These are phyloP conservation scores for Rosa multiflora DNA, from an alignment of 306 rosid genomes.

Conservation along the genomic window DNA sequence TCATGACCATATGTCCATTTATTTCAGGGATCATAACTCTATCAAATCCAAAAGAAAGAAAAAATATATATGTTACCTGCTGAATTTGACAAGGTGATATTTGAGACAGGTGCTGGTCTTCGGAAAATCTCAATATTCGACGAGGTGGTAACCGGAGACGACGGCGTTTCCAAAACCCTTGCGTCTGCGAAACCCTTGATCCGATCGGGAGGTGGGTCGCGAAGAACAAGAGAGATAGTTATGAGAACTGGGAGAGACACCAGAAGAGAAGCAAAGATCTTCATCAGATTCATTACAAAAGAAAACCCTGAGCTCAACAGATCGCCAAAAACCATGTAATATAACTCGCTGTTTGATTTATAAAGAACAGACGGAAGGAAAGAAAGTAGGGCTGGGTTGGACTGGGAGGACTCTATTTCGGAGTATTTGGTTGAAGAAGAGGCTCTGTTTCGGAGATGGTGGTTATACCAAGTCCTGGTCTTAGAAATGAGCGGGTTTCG, in stretches of 20 bases:
- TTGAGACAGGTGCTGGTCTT: not conserved
- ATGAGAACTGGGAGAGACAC: constrained; percentile 34
- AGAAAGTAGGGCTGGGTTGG: not conserved
- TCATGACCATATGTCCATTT: too few relatives aligned
- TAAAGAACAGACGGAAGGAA: not conserved
- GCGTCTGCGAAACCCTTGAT: constrained; percentile 30
- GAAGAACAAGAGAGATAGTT: constrained; percentile 28
- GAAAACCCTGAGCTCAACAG: constrained; percentile 7
- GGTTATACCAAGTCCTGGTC: not conserved
- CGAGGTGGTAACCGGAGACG: not conserved
- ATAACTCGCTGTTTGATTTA: not conserved
- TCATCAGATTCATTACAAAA: constrained; percentile 24
- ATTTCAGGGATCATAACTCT: not conserved
- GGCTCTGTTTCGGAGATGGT: constrained; percentile 10
- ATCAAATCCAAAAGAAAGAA: not conserved
- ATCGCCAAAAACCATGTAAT: not conserved
- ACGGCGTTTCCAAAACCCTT: constrained; percentile 23
- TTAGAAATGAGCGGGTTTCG: constrained; percentile 8
- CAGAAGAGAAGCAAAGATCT: constrained; percentile 30
- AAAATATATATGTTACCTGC: not conserved
- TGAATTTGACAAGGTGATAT: not conserved
- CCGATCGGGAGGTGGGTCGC: constrained; percentile 25
- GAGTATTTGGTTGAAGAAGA: not conserved
- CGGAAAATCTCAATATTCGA: not conserved
- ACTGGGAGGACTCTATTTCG: not conserved